These are phyloP conservation scores for Trypanosoma caninum DNA, from an alignment of 208 protist genomes.

Conservation along the genomic window DNA sequence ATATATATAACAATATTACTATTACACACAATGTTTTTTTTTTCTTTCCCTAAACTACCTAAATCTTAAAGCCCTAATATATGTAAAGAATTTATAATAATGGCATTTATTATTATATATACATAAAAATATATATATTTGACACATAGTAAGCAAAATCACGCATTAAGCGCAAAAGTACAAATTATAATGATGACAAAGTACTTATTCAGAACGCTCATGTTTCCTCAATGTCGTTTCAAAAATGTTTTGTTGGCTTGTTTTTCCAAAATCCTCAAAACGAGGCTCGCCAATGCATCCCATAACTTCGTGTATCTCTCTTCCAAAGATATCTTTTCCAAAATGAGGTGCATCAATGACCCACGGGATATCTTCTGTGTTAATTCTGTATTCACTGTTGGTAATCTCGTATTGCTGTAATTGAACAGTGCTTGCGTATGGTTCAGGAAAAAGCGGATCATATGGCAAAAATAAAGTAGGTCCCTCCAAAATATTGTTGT, in stretches of 20 bases:
- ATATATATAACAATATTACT: too few relatives aligned
- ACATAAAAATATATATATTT: too few relatives aligned
- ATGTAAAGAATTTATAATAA: too few relatives aligned
- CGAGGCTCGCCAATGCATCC: neutral
- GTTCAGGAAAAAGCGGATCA: slow-evolving; percentile 43
- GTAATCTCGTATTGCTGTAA: slow-evolving; percentile 20
- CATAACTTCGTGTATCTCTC: slow-evolving; percentile 32
- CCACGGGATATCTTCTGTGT: slow-evolving; percentile 62
- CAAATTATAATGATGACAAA: too few relatives aligned
- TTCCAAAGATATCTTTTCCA: slow-evolving; percentile 48
- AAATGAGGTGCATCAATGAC: slow-evolving; percentile 71
- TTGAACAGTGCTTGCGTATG: slow-evolving; percentile 58
- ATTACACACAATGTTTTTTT: too few relatives aligned
- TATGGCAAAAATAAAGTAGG: slow-evolving; percentile 55
- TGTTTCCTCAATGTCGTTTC: too few relatives aligned
- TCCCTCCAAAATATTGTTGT: neutral
- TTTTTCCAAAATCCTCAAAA: neutral
- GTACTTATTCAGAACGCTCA: too few relatives aligned
- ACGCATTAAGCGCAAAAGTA: too few relatives aligned
- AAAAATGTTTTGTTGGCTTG: neutral
- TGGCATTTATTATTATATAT: too few relatives aligned
- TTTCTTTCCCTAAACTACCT: too few relatives aligned
- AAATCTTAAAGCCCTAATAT: too few relatives aligned
- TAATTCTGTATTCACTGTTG: slow-evolving; percentile 12
- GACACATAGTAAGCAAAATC: too few relatives aligned